Evolutionary conservation across 129 eudicot genomes (phyloP).

Genomic region (Flaveria linearis): DNA sequence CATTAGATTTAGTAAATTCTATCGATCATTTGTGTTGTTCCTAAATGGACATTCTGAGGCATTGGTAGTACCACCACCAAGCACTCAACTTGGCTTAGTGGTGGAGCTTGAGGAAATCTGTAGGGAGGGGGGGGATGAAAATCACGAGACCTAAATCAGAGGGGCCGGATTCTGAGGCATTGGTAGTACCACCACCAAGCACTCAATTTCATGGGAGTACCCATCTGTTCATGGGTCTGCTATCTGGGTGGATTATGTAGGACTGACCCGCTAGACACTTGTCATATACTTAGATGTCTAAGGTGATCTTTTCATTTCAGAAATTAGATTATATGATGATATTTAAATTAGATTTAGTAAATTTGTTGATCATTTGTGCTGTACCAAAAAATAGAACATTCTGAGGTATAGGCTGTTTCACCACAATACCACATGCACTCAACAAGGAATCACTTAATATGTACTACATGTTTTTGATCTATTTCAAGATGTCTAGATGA

Average conservation of each 20-base stretch:
- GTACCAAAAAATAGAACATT: background rate
- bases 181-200: too few relatives aligned
- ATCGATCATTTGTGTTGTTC: background rate
- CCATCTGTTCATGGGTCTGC: too few relatives aligned
- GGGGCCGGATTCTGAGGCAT: too few relatives aligned
- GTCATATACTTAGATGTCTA: background rate
- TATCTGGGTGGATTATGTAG: too few relatives aligned
- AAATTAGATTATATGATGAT: background rate
- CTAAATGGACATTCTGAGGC: background rate
- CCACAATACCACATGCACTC: conserved; percentile 4
- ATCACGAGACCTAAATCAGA: too few relatives aligned
- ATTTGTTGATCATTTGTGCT: background rate
- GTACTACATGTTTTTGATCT: background rate
- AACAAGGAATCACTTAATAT: background rate
- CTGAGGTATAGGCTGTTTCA: background rate
- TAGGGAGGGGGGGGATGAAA: too few relatives aligned
- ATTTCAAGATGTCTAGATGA: background rate
- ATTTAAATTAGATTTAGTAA: background rate
- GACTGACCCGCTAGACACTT: too few relatives aligned
- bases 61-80: background rate
- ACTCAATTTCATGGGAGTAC: too few relatives aligned
- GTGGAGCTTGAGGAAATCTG: too few relatives aligned
- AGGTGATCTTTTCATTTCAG: background rate
- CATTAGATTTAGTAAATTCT: background rate
- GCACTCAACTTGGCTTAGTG: background rate